A percentile compares a stretch with the other conserved stretches of the same genome.
These are phyloP conservation scores for Phytophthora nicotianae DNA, from an alignment of 352 stramenopile genomes.

Conservation along the genomic window DNA sequence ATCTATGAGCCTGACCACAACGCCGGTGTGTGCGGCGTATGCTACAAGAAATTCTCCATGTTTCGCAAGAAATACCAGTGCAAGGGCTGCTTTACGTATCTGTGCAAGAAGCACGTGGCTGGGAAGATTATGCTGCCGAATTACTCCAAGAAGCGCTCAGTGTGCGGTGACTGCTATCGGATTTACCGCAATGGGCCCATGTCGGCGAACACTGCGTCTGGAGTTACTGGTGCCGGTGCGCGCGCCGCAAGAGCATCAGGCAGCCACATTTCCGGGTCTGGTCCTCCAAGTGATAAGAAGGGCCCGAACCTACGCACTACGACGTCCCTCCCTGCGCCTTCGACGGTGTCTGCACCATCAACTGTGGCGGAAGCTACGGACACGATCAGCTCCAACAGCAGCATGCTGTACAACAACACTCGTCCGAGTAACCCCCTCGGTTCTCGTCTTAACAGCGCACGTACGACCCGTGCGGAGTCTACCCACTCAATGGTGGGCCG, in stretches of 20 bases:
- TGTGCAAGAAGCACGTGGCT: slow-evolving; percentile 85
- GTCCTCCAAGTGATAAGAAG: slow-evolving; percentile 32
- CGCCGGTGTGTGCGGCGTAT: slow-evolving; percentile 72
- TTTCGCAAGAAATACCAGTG: slow-evolving; percentile 90
- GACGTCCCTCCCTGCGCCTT: slow-evolving; percentile 23
- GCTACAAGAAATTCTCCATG: slow-evolving; percentile 87
- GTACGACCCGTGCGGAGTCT: slow-evolving; percentile 47
- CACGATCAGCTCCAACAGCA: slow-evolving; percentile 34
- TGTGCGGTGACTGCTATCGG: slow-evolving; percentile 80
- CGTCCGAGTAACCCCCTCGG: slow-evolving; percentile 27
- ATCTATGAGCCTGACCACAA: slow-evolving; percentile 60
- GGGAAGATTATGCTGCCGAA: slow-evolving; percentile 67
- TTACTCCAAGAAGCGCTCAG: slow-evolving; percentile 71
- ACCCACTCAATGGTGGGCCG: slow-evolving; percentile 55
- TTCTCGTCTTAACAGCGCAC: slow-evolving; percentile 27
- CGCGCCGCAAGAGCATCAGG: slow-evolving; percentile 32
- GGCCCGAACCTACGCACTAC: slow-evolving; percentile 25
- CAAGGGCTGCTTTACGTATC: slow-evolving; percentile 76
- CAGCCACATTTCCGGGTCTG: slow-evolving; percentile 29
- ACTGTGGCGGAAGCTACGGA: slow-evolving; percentile 33
- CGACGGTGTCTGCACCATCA: slow-evolving; percentile 32
- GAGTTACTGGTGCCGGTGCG: slow-evolving; percentile 13
- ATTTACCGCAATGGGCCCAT: slow-evolving; percentile 64
- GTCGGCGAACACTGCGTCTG: slow-evolving; percentile 34
- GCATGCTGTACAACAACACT: slow-evolving; percentile 29